Conservation (phyloP, 1,284 basidiomycete genomes). For the Cryptococcus hybrid region DNA sequence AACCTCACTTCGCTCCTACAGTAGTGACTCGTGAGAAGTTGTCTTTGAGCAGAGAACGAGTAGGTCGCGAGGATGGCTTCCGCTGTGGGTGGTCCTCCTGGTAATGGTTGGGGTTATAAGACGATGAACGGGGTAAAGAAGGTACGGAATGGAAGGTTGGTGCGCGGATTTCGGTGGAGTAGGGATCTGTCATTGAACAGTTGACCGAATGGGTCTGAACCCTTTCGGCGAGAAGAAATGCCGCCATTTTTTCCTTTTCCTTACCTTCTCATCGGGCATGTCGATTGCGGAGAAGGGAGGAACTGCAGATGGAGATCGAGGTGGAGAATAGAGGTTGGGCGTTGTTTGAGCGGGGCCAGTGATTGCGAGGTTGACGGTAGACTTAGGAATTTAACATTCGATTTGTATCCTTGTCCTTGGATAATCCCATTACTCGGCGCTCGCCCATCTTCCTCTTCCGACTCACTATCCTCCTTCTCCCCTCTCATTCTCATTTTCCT, state of each 20-base stretch:
- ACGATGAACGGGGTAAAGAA: no score
- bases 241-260: not conserved
- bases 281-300: no score
- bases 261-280: no score
- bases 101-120: constrained; percentile 52
- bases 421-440: no score
- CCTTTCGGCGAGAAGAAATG: constrained; percentile 14
- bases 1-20: constrained; percentile 93
- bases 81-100: constrained; percentile 50
- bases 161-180: constrained; percentile 47
- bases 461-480: constrained; percentile 10
- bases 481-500: constrained; percentile 26
- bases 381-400: no score
- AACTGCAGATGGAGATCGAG: constrained; percentile 7
- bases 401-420: no score
- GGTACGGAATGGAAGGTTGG: constrained; percentile 55
- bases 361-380: not conserved
- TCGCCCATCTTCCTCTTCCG: no score
- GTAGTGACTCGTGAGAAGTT: constrained; percentile 80
- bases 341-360: constrained; percentile 13
- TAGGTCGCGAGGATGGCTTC: constrained; percentile 58
- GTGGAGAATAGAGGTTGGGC: constrained; percentile 15
- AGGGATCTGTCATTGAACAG: constrained; percentile 5
- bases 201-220: constrained; percentile 42
- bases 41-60: constrained; percentile 58